Evolutionary conservation across 148 eudicot genomes (phyloP).

Genomic region (Suaeda aralocaspica): DNA sequence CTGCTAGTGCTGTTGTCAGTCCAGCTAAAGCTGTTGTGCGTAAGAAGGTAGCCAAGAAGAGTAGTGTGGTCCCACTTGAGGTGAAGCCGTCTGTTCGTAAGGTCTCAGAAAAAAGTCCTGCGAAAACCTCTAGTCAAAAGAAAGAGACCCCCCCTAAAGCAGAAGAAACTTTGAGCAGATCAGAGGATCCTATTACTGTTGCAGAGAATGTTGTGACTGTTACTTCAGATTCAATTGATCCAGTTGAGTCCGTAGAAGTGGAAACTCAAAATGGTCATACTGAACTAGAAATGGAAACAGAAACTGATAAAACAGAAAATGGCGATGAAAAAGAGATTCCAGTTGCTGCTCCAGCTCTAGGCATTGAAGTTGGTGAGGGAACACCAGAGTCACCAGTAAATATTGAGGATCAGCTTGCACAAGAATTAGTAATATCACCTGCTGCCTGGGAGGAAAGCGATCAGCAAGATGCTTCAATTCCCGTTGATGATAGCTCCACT

Average conservation of each 20-base stretch:
- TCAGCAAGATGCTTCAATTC: conserved; percentile 40
- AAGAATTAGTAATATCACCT: conserved; percentile 68
- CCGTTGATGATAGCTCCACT: conserved; percentile 27
- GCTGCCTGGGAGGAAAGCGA: conserved; percentile 84
- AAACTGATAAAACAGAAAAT: conserved; percentile 20
- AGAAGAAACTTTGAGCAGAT: conserved; percentile 34
- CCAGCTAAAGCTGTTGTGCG: conserved; percentile 55
- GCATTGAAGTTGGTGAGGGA: conserved; percentile 30
- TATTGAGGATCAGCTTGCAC: conserved; percentile 42
- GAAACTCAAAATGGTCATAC: conserved; percentile 25
- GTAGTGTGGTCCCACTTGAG: conserved; percentile 93
- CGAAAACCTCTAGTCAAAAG: conserved; percentile 26
- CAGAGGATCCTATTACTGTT: conserved; percentile 30
- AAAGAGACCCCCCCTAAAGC: conserved; percentile 35
- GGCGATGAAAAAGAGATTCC: conserved; percentile 26
- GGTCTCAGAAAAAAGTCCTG: conserved; percentile 48
- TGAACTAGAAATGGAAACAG: conserved; percentile 29
- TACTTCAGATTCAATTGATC: conserved; percentile 30
- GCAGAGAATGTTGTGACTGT: conserved; percentile 33
- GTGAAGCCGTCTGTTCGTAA: conserved; percentile 71
- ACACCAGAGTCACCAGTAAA: conserved; percentile 28
- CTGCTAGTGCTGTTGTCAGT: conserved; percentile 28
- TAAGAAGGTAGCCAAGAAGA: conserved; percentile 76
- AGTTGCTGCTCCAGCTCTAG: conserved; percentile 21
- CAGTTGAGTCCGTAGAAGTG: conserved; percentile 24